Base-by-base conservation (phyloP, 176 grass and related monocot genomes). In the Oryza officinalis region DNA sequence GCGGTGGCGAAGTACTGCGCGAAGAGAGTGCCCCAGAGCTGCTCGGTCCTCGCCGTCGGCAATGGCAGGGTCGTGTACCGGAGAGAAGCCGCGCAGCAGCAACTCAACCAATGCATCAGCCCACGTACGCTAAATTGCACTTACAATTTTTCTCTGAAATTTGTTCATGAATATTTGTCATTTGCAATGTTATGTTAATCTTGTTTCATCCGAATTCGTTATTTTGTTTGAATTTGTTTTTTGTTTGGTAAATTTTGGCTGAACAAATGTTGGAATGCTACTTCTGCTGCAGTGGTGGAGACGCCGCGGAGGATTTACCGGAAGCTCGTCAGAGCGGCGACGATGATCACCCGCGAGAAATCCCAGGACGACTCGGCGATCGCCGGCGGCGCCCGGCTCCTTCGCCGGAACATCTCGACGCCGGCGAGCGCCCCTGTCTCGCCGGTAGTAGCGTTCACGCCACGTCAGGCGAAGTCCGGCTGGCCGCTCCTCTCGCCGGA, bases 1-100 rank as follows among this genome's bases (percentile, higher is more conserved):
- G 85, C 89, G 2, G 73, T 93, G 20, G 91, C 93, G 2, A 95
- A 93, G 83, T 91, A 89, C 81, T 95, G 91, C 66, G 83, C 91
- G 0, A 92, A 91, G 93, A 85, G 86, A 57, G 71, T 98, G 49
- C 85, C 93, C 0, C 23, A 9, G 27, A 77, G 32, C 90, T 98
- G 96, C 89, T 86, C 77, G 33, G 91, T 98, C 46, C 83, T 89
- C 26, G 91, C 91, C 0, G 89, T 95, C 87, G 88, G 33, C 85
- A 93, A 95, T 2, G 91, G 96, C 79, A 86, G 71, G 47, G 74
- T 90, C 37, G 20, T 92, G n/a, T 95, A 87, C 87, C 78, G 81
- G 41, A 72, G 89, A 66, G 89, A 95, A 20, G 74, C 82, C n/a
- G 14, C 28, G 2, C 76, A 82, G 20, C 47, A 61, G 44, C 46